Base-by-base conservation (phyloP, 352 stramenopile genomes). In the Pythium periplocum region DNA sequence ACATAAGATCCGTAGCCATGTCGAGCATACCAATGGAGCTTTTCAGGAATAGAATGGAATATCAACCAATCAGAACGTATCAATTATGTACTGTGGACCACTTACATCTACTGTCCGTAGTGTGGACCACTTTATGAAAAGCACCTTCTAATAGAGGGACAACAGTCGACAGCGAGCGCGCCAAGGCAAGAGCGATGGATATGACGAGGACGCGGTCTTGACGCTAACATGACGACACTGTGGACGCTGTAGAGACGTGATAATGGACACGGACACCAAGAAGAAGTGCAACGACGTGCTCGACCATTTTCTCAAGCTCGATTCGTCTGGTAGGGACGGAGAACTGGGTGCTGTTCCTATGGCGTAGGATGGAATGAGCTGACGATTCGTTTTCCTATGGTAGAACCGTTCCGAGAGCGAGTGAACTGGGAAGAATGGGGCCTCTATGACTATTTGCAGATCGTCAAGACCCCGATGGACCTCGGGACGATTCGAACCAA, bases 391-490 rank as follows among this genome's bases (percentile, higher is more conserved):
- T 52, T 10, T 9, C 8, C 11, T 10, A n/a, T 30, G 52, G n/a
- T 51, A 91, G 83, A 92, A 55, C 74, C 83, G 1, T 94, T 94
- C 54, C 82, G 73, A 30, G 81, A 94, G 71, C 83, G 83, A 57
- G 83, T 94, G 51, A 94, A 94, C 68, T 94, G 83, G 83, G 83
- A 94, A 56, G 83, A 94, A 57, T 94, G 81, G 83, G 83, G 80
- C 6, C 74, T 97, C 10, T 87, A 91, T 49, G 88, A 96, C 73
- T 97, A 97, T 70, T 63, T 94, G 39, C 73, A 94, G 57, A 74
- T 96, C 46, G 82, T 97, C 37, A 97, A 97, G 59, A 76, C 82
- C 55, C 90, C 90, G 38, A 97, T 97, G 87, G 90, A 97, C 64
- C 71, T 97, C 35, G 87, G 87, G 41, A 95, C 90, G 33, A 86